These are phyloP conservation scores for Rasamsonia emersonii DNA, from an alignment of 2,329 filamentous ascomycete species.

Conservation along the genomic window DNA sequence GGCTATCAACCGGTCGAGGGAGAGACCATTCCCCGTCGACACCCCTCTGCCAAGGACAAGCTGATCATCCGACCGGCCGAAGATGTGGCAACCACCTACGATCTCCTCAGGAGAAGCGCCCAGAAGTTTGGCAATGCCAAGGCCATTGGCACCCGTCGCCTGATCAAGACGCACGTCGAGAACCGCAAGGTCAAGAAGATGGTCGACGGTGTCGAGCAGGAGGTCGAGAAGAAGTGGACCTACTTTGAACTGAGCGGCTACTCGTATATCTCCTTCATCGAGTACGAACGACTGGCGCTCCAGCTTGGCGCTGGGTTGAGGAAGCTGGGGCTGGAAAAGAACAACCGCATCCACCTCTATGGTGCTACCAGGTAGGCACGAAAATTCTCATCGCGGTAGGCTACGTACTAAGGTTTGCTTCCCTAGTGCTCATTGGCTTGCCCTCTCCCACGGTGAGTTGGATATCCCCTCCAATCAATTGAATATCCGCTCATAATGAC, in stretches of 20 bases:
- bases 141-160: slow-evolving; percentile 61
- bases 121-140: slow-evolving; percentile 53
- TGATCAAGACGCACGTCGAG: slow-evolving; percentile 72
- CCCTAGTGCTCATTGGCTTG: slow-evolving; percentile 68
- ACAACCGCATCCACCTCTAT: slow-evolving; percentile 70
- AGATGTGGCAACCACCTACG: slow-evolving; percentile 67
- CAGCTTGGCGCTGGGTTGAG: slow-evolving; percentile 65
- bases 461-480: slow-evolving; percentile 1
- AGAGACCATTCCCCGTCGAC: slow-evolving; percentile 75
- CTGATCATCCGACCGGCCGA: slow-evolving; percentile 58
- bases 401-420: too few relatives aligned
- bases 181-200: slow-evolving; percentile 85
- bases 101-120: slow-evolving; percentile 64
- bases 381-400: too few relatives aligned
- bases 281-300: slow-evolving; percentile 64
- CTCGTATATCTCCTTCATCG: slow-evolving; percentile 66
- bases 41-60: slow-evolving; percentile 61
- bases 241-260: slow-evolving; percentile 78
- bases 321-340: slow-evolving; percentile 60
- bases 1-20: slow-evolving; percentile 62
- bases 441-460: slow-evolving; percentile 59
- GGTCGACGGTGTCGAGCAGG: slow-evolving; percentile 66
- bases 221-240: slow-evolving; percentile 86
- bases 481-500: slow-evolving; percentile 3
- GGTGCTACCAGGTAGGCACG: slow-evolving; percentile 63